phyloP scores from a whole-genome alignment of 176 grass and related monocot species.

The Themeda triandra region DNA sequence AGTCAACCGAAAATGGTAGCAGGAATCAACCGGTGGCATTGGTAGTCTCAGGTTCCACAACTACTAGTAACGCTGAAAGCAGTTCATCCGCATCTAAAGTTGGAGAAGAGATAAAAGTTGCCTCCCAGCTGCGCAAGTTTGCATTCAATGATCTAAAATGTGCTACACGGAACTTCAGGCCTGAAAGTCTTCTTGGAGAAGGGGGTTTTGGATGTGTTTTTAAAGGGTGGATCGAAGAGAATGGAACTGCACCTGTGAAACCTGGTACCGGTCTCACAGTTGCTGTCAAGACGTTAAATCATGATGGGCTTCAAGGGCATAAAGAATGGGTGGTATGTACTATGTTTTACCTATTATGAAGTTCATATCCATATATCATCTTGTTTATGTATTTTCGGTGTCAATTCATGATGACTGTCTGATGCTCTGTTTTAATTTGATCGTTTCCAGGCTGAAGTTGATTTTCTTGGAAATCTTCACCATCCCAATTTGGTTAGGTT shows the following conservation, averaged over 20 bases:
- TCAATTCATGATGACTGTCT: not conserved
- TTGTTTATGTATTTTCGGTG: not conserved
- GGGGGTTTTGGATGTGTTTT: slow-evolving; percentile 94
- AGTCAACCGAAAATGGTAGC: slow-evolving; percentile 73
- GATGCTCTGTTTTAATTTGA: not conserved
- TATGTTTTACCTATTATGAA: not conserved
- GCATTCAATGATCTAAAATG: slow-evolving; percentile 80
- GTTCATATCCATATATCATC: not conserved
- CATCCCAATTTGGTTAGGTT: slow-evolving; percentile 75
- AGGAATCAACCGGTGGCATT: slow-evolving; percentile 66
- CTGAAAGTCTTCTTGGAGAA: slow-evolving; percentile 78
- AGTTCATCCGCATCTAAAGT: slow-evolving; percentile 79
- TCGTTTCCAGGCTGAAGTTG: slow-evolving; percentile 69
- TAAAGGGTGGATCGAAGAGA: slow-evolving; percentile 91
- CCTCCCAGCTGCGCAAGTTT: slow-evolving; percentile 72
- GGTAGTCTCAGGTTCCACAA: slow-evolving; percentile 77
- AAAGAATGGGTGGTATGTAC: slow-evolving; percentile 85
- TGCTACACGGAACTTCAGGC: slow-evolving; percentile 81
- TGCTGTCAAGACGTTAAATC: slow-evolving; percentile 90
- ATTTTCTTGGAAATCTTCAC: slow-evolving; percentile 79
- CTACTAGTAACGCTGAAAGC: slow-evolving; percentile 71
- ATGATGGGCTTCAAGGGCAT: slow-evolving; percentile 91
- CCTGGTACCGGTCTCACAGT: slow-evolving; percentile 89
- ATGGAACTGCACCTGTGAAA: slow-evolving; percentile 80
- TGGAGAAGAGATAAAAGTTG: slow-evolving; percentile 74